These are phyloP conservation scores for Vanderwaltozyma verrucispora DNA, from an alignment of 805 yeast genomes.

Conservation along the genomic window DNA sequence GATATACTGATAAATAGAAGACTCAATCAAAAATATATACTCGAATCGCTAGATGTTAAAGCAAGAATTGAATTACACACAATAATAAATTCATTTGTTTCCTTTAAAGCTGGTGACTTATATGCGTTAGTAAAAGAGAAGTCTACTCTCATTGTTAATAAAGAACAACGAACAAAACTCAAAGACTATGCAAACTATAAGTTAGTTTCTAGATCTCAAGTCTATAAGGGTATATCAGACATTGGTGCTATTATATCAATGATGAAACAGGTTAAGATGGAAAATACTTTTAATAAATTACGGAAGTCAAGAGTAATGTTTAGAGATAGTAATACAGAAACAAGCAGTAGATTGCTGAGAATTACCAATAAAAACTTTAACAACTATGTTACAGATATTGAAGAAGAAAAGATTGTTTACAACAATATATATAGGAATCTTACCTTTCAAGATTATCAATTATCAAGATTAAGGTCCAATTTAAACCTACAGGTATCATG, in stretches of 20 bases:
- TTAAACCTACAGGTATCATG: constrained; percentile 24
- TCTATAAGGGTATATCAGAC: too few species aligned
- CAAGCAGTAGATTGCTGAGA: constrained; percentile 31
- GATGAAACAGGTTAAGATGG: constrained; percentile 12
- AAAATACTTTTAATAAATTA: constrained; percentile 5
- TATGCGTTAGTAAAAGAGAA: background rate
- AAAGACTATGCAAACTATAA: too few species aligned
- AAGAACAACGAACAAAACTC: background rate
- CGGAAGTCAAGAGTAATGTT: constrained; percentile 9
- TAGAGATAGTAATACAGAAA: constrained; percentile 28
- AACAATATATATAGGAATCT: constrained; percentile 41
- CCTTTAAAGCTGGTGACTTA: background rate
- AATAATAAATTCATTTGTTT: background rate
- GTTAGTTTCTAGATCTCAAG: too few species aligned
- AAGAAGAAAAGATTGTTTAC: constrained; percentile 27
- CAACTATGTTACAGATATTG: constrained; percentile 53
- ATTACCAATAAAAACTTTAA: constrained; percentile 40
- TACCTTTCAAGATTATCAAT: constrained; percentile 38
- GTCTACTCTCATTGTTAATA: background rate
- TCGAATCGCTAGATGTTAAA: background rate
- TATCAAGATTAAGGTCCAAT: constrained; percentile 33
- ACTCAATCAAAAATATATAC: background rate
- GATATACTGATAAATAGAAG: too few species aligned
- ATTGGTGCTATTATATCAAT: constrained; percentile 2
- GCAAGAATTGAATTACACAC: constrained; percentile 1